Evolutionary conservation across 345 rosid species (phyloP), one percentile per base, ranked within the genome.

Genomic region (Aquilaria sinensis): DNA sequence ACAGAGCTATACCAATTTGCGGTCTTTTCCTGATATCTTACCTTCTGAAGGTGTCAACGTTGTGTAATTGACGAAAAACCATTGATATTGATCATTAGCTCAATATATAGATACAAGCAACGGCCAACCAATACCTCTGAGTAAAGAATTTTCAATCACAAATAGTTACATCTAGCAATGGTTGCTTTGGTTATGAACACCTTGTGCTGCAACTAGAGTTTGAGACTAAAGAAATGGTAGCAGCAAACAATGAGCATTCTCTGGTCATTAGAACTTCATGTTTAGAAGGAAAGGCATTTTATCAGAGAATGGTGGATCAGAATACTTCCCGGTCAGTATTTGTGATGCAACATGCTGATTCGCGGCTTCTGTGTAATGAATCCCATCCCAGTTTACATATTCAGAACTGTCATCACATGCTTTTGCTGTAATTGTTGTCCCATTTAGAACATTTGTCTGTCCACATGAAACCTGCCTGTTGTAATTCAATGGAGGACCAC

Each of bases 331-430:
- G 0, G 96, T 85, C 62, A 90, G 87, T 60, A 94, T 86, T 68
- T 88, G 89, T 3, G 88, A 77, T 12, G 93, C 81, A 64, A 90
- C 76, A 12, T 83, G 71, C 31, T 83, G 81, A 75, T 94, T 94
- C 14, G 96, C 92, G 30, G 96, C 95, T 76, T 94, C 96, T 1
- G 96, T 83, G 65, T 83, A 94, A 77, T 94, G 97, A 66, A 94
- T 94, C 14, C 97, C 97, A 67, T 94, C 99, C 99, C 96, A 94
- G 32, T 77, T 94, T 12, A 94, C 80, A 74, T 90, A 82, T 65
- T 94, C 93, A 2, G 89, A 86, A 68, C 88, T 82, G 47, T 90
- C 99, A 37, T 62, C 69, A 68, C 99, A 94, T 23, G 83, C 88
- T 74, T 79, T 85, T 51, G 85, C 83, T 0, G 87, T 82, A 58